Percentiles rank a stretch among this genome's conserved stretches.
These are phyloP conservation scores for Aureobasidium namibiae DNA, from an alignment of 2,329 filamentous ascomycete species.

Conservation along the genomic window DNA sequence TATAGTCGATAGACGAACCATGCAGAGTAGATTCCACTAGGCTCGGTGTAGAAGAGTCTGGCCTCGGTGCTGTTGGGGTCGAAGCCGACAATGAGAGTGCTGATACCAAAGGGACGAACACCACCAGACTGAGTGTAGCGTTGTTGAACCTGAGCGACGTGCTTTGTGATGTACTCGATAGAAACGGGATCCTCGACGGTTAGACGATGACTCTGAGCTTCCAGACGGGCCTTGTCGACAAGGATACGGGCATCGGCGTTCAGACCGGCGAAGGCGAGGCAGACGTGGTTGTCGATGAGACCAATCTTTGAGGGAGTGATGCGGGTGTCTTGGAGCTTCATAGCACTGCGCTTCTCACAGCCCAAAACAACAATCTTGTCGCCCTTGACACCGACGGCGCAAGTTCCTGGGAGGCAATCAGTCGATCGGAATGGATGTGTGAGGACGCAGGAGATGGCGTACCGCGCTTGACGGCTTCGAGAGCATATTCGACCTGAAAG, in stretches of 20 bases:
- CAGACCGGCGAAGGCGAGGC: conserved; percentile 90
- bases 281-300: conserved; percentile 89
- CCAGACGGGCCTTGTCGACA: conserved; percentile 93
- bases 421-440: not conserved
- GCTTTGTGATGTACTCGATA: conserved; percentile 99
- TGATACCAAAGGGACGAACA: conserved; percentile 97
- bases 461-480: conserved; percentile 98
- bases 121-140: conserved; percentile 98
- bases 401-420: conserved; percentile 59
- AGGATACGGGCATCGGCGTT: conserved; percentile 98
- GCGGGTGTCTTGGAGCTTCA: conserved; percentile 98
- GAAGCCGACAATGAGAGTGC: conserved; percentile 96
- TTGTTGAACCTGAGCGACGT: conserved; percentile 95
- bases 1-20: conserved; percentile 54
- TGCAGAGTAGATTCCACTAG: conserved; percentile 98
- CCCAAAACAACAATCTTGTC: conserved; percentile 89
- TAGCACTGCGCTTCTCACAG: conserved; percentile 96
- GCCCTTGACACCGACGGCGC: conserved; percentile 95
- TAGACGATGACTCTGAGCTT: conserved; percentile 93
- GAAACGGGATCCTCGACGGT: conserved; percentile 96
- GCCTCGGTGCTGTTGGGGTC: conserved; percentile 86
- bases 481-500: conserved; percentile 98
- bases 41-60: conserved; percentile 93
- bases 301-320: conserved; percentile 99
- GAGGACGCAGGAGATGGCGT: conserved; percentile 18